These are phyloP conservation scores for Podospora australis DNA, from an alignment of 495 filamentous ascomycete genomes.

Conservation along the genomic window DNA sequence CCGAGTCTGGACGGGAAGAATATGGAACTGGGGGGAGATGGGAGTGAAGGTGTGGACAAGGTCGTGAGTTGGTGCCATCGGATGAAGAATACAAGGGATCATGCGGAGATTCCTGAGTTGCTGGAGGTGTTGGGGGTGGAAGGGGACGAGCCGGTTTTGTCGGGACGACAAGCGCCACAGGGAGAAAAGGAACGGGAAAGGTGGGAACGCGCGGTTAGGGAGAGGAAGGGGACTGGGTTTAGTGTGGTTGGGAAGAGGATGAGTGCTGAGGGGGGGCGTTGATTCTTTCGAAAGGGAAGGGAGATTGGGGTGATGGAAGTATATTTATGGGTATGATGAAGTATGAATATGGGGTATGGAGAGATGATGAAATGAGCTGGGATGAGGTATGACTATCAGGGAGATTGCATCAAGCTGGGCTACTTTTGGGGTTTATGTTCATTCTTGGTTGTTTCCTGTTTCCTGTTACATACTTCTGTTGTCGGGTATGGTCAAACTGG, in stretches of 20 bases:
- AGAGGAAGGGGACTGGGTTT: slow-evolving; percentile 41
- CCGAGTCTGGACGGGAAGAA: slow-evolving; percentile 23
- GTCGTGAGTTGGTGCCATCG: slow-evolving; percentile 73
- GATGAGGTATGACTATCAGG: too few species aligned
- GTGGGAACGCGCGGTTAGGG: slow-evolving; percentile 33
- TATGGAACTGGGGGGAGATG: slow-evolving; percentile 11
- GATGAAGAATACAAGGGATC: slow-evolving; percentile 75
- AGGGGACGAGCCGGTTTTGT: too few species aligned
- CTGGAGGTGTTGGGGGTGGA: slow-evolving; percentile 49
- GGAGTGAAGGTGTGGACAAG: slow-evolving; percentile 39
- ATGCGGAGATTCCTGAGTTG: slow-evolving; percentile 61
- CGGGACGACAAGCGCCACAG: too few species aligned
- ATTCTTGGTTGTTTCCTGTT: too few species aligned
- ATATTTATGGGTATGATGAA: too few species aligned
- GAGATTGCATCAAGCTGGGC: too few species aligned
- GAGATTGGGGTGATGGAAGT: not conserved
- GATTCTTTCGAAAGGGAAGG: slow-evolving; percentile 8
- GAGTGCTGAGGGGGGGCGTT: slow-evolving; percentile 22
- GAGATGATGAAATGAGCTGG: too few species aligned
- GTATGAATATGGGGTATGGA: too few species aligned
- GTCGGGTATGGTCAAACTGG: too few species aligned
- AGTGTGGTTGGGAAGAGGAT: slow-evolving; percentile 39
- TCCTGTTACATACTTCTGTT: too few species aligned
- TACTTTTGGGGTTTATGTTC: too few species aligned
- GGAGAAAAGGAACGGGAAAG: slow-evolving; percentile 32